phyloP scores from a whole-genome alignment of 768 basidiomycete genomes.

The Termitomyces sp. region DNA sequence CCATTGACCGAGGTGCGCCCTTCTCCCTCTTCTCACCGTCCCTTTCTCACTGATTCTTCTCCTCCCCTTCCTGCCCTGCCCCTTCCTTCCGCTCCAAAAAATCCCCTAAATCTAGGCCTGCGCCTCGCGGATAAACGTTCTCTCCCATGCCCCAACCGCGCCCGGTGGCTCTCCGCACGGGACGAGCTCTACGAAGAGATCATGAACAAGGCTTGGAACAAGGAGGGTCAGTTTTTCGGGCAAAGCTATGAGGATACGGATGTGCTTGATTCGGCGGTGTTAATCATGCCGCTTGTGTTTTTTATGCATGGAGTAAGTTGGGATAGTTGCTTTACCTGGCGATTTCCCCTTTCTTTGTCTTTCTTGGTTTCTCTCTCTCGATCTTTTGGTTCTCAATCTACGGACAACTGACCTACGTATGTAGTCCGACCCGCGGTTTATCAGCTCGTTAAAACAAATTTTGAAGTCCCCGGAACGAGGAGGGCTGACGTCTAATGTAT shows the following conservation, averaged over 20 bases:
- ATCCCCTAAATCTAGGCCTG: constrained; percentile 44
- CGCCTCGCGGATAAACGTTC: constrained; percentile 94
- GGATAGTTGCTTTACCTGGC: not conserved
- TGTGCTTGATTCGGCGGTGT: constrained; percentile 78
- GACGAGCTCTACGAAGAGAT: constrained; percentile 92
- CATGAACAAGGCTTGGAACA: constrained; percentile 84
- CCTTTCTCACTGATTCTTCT: not conserved
- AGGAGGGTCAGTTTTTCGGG: constrained; percentile 60
- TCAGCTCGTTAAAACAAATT: constrained; percentile 77
- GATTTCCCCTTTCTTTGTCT: not conserved
- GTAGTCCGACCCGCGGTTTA: constrained; percentile 85
- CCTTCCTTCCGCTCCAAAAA: not conserved
- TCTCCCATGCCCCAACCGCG: constrained; percentile 73
- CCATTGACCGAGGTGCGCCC: constrained; percentile 74
- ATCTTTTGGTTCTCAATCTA: too few relatives aligned
- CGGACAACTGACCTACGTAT: constrained; percentile 6
- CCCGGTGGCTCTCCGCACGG: constrained; percentile 67
- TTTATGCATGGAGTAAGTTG: constrained; percentile 67
- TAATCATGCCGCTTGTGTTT: constrained; percentile 92
- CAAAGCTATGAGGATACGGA: constrained; percentile 89
- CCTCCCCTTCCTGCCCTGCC: too few relatives aligned
- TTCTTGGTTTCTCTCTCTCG: not conserved
- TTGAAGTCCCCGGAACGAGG: constrained; percentile 85
- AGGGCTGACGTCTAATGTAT: constrained; percentile 82
- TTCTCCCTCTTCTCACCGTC: not conserved